These are phyloP conservation scores for Kazachstania africana DNA, from an alignment of 805 yeast species.

Conservation along the genomic window DNA sequence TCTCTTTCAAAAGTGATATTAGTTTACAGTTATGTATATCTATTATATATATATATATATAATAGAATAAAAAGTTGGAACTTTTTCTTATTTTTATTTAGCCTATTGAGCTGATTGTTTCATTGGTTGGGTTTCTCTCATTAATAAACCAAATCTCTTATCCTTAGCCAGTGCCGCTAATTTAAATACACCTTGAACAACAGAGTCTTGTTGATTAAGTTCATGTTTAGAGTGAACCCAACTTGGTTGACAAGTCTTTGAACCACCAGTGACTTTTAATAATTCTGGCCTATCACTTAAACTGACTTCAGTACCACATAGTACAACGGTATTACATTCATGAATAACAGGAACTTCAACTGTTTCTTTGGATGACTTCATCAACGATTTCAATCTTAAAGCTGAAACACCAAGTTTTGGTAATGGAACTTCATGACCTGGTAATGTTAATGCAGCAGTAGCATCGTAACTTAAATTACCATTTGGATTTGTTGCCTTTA, in stretches of 20 bases:
- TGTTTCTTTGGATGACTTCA: constrained; percentile 36
- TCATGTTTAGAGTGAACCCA: constrained; percentile 80
- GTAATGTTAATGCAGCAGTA: constrained; percentile 39
- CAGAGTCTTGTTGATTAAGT: constrained; percentile 35
- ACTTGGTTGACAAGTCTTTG: constrained; percentile 54
- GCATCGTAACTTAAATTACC: constrained; percentile 61
- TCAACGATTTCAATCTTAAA: constrained; percentile 51
- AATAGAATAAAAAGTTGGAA: constrained; percentile 2
- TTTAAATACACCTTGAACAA: constrained; percentile 37
- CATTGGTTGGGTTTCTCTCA: constrained; percentile 53
- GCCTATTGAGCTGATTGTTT: constrained; percentile 14
- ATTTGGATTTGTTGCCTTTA: constrained; percentile 52
- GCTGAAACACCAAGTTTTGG: constrained; percentile 64
- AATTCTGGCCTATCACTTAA: constrained; percentile 40
- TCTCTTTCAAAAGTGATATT: too few species aligned
- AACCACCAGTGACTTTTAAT: constrained; percentile 74
- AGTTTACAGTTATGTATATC: too few species aligned
- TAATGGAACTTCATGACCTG: constrained; percentile 66
- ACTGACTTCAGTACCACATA: constrained; percentile 35
- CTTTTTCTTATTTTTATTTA: background rate
- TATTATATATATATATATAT: too few species aligned
- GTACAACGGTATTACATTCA: constrained; percentile 64
- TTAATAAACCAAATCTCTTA: constrained; percentile 53
- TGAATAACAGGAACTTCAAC: constrained; percentile 54
- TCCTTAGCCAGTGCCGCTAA: constrained; percentile 53